These are phyloP conservation scores for Lantana camara DNA, from an alignment of 257 asterid genomes.

Conservation along the genomic window DNA sequence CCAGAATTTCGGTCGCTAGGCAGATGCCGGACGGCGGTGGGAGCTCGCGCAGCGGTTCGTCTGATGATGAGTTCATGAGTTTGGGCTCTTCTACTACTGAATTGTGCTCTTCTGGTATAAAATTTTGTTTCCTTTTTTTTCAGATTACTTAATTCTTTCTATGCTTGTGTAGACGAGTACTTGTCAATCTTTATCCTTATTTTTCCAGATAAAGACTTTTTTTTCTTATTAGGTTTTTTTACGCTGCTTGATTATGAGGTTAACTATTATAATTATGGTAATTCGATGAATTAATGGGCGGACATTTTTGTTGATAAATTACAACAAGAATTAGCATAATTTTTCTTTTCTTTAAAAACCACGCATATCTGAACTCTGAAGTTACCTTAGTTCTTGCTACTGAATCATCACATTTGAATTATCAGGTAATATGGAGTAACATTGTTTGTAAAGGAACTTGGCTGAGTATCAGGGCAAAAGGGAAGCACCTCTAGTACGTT, in stretches of 20 bases:
- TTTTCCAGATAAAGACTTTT: too few species aligned
- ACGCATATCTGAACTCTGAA: too few species aligned
- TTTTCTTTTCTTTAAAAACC: too few species aligned
- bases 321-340: too few species aligned
- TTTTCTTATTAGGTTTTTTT: neutral
- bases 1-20: too few species aligned
- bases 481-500: slow-evolving; percentile 23
- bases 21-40: slow-evolving; percentile 23
- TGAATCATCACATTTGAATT: neutral
- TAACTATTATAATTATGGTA: neutral
- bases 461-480: too few species aligned
- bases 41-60: slow-evolving; percentile 36
- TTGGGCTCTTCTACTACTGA: slow-evolving; percentile 85
- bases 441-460: neutral
- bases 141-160: neutral
- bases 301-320: too few species aligned
- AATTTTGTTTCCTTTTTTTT: neutral
- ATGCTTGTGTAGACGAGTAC: neutral
- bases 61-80: slow-evolving; percentile 83
- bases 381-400: neutral
- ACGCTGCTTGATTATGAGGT: neutral
- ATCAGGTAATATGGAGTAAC: neutral
- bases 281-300: neutral
- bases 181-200: neutral
- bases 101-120: slow-evolving; percentile 77